A percentile compares a stretch with the other conserved stretches of the same genome.
These are phyloP conservation scores for Datura wrightii DNA, from an alignment of 257 asterid species.

Conservation along the genomic window DNA sequence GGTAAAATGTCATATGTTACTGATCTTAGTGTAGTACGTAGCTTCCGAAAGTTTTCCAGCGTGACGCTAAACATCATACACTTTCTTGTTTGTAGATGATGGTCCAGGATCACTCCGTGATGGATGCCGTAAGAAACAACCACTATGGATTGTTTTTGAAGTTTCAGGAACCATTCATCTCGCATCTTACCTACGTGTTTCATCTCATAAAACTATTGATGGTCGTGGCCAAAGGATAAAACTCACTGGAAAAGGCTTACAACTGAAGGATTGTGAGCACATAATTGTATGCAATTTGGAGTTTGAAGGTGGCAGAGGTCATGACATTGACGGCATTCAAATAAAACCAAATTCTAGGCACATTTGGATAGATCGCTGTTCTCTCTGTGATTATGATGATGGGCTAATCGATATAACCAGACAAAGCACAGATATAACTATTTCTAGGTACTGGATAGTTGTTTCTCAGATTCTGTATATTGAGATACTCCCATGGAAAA, in stretches of 20 bases:
- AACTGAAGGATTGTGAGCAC: conserved; percentile 83
- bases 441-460: conserved; percentile 65
- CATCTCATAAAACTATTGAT: conserved; percentile 85
- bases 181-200: conserved; percentile 64
- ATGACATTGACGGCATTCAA: conserved; percentile 91
- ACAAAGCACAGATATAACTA: conserved; percentile 86
- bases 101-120: conserved; percentile 94
- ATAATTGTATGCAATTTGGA: conserved; percentile 81
- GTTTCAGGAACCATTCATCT: conserved; percentile 87
- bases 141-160: conserved; percentile 83
- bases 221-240: conserved; percentile 90
- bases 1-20: not conserved
- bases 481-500: not conserved
- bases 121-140: conserved; percentile 80
- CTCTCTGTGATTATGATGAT: conserved; percentile 86
- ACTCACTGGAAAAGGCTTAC: conserved; percentile 83
- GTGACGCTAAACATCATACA: not conserved
- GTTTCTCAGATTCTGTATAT: not conserved
- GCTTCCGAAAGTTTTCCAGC: not conserved
- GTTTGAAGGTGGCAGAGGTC: conserved; percentile 91
- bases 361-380: conserved; percentile 95
- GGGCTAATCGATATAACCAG: conserved; percentile 88
- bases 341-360: conserved; percentile 89
- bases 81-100: conserved; percentile 58
- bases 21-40: not conserved